Base-by-base conservation (phyloP, 768 basidiomycete species). In the Tylopilus subfusipes region DNA sequence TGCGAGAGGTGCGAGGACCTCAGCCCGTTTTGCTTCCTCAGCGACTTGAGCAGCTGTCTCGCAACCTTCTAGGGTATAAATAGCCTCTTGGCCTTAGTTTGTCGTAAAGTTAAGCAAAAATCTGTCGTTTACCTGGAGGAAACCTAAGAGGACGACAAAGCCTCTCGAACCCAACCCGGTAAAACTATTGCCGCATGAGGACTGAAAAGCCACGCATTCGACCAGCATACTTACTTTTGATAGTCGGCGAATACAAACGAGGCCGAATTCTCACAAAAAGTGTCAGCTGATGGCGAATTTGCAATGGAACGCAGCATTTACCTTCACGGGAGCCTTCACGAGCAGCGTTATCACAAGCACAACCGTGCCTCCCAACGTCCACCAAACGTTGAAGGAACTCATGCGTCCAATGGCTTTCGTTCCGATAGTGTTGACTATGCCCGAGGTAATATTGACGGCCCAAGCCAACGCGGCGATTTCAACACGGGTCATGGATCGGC, bases 41-140 rank as follows among this genome's bases (percentile, higher is more conserved):
- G 82, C 82, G 8, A 83, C 77, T 61, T 83, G 82, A n/a, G 82
- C 82, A 38, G 82, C 81, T 5, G 82, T 83, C 62, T 83, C 82
- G 62, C 81, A 82, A 22, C 82, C 82, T 67, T 82, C 82, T 25
- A 82, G 73, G 2, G 82, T 82, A 58, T 83, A 83, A 13, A 83
- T 82, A 7, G 81, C 80, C 75, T 78, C 25, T 2, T 33, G 18
- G 18, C 14, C 39, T 57, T 42, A 54, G 52, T 14, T 38, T 40
- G 22, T 19, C 8, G 42, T 21, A 31, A n/a, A n/a, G 3, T 12
- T 19, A 18, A 6, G 2, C 14, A 40, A 25, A 42, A 38, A 5
- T 3, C 29, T 18, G 24, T 3, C 12, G 2, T 7, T 51, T 45
- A 64, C 65, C 65, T 66, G 65, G 21, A 67, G 75, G 62, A 83